A percentile compares a stretch with the other conserved stretches of the same genome.
Evolutionary conservation across 73 alveolate genomes (phyloP).

Genomic region (Loxodes magnus): DNA sequence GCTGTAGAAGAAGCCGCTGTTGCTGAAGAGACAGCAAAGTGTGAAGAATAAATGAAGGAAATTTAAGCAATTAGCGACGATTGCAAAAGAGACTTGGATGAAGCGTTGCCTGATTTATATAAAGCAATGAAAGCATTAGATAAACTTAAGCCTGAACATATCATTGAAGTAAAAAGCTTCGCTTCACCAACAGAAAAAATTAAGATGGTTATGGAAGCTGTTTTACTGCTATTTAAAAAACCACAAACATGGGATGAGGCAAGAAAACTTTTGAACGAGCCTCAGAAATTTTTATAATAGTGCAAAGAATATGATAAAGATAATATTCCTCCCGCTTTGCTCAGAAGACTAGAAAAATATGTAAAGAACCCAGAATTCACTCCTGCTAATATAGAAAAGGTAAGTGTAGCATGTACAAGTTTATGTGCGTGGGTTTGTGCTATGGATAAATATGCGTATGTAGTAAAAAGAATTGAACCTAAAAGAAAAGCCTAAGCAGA

Average conservation of each 20-base stretch:
- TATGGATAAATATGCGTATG: conserved; percentile 45
- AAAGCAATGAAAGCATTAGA: conserved; percentile 81
- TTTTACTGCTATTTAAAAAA: conserved; percentile 69
- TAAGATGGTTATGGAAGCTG: conserved; percentile 63
- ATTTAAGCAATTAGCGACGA: conserved; percentile 79
- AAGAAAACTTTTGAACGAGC: conserved; percentile 29
- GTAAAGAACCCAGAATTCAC: conserved; percentile 51
- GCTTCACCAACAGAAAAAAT: conserved; percentile 76
- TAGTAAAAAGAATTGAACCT: conserved; percentile 54
- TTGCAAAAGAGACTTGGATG: conserved; percentile 87
- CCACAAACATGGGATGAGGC: conserved; percentile 59
- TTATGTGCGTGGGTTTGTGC: conserved; percentile 81
- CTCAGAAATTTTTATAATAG: conserved; percentile 31
- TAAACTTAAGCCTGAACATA: conserved; percentile 51
- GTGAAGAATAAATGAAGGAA: conserved; percentile 47
- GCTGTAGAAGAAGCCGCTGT: conserved; percentile 51
- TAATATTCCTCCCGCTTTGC: conserved; percentile 22
- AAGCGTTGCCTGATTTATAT: conserved; percentile 86
- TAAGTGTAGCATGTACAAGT: conserved; percentile 54
- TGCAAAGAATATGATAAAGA: conserved; percentile 48
- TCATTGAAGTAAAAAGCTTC: conserved; percentile 56
- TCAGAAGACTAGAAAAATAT: conserved; percentile 23
- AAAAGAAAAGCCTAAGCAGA: conserved; percentile 70
- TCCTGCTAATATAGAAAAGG: conserved; percentile 42
- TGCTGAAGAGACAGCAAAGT: conserved; percentile 71